Conservation (phyloP, 306 rosid species). For the Citrullus colocynthis region DNA sequence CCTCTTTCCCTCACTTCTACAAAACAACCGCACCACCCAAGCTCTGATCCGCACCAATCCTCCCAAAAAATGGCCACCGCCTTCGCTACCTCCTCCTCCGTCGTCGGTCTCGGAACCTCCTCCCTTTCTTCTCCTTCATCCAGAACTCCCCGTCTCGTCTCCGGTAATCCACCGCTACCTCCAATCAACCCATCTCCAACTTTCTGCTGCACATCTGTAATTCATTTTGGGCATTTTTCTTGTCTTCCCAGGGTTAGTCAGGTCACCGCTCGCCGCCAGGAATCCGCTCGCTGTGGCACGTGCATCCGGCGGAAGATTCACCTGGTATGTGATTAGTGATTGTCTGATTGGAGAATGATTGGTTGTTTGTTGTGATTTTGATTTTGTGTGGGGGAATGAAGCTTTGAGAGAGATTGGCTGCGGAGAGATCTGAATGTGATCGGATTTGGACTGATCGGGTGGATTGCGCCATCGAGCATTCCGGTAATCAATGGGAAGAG, state of each 20-base stretch:
- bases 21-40: constrained; percentile 4
- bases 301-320: constrained; percentile 43
- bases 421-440: constrained; percentile 73
- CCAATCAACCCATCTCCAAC: too few relatives aligned
- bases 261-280: constrained; percentile 27
- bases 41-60: background rate
- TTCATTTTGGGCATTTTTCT: background rate
- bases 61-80: constrained; percentile 42
- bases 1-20: background rate
- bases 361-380: background rate
- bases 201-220: background rate
- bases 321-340: constrained; percentile 34
- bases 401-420: constrained; percentile 80
- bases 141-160: constrained; percentile 31
- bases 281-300: constrained; percentile 44
- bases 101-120: constrained; percentile 42
- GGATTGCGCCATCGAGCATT: constrained; percentile 79
- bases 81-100: constrained; percentile 42
- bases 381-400: background rate
- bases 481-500: constrained; percentile 83
- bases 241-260: constrained; percentile 41
- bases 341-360: background rate
- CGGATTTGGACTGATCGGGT: constrained; percentile 90
- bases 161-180: constrained; percentile 16
- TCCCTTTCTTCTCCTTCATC: constrained; percentile 22